A percentile compares a stretch with the other conserved stretches of the same genome.
These are phyloP conservation scores for Neobulgaria alba DNA, from an alignment of 2,329 filamentous ascomycete genomes.

Conservation along the genomic window DNA sequence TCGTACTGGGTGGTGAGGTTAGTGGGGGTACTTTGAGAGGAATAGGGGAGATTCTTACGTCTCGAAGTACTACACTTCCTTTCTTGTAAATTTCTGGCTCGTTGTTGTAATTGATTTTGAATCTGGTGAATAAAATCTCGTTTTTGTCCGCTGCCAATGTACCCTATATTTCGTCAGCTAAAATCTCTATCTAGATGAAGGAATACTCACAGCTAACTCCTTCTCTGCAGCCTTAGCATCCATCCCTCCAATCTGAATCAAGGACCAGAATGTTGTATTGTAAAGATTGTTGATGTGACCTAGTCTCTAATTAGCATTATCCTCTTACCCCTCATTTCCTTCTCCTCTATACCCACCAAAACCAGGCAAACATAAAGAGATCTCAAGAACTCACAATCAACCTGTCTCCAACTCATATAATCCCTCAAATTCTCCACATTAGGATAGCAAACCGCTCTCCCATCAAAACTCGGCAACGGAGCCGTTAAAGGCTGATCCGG, in stretches of 20 bases:
- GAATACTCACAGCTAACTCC: conserved; percentile 56
- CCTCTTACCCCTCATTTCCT: conserved; percentile 7
- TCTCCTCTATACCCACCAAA: neutral
- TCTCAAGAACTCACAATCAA: conserved; percentile 61
- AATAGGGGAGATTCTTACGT: conserved; percentile 31
- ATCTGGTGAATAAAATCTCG: conserved; percentile 83
- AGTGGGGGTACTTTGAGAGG: too few relatives aligned
- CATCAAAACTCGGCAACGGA: conserved; percentile 85
- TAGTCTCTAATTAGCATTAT: conserved; percentile 28
- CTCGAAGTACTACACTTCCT: conserved; percentile 80
- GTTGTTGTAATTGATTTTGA: conserved; percentile 96
- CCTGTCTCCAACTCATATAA: conserved; percentile 96
- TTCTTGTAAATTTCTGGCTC: conserved; percentile 90
- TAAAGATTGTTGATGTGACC: conserved; percentile 98
- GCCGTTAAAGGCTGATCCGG: conserved; percentile 59
- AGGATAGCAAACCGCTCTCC: conserved; percentile 83
- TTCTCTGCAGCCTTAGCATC: conserved; percentile 72
- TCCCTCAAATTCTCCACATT: conserved; percentile 74
- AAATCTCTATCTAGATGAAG: neutral
- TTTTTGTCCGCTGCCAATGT: conserved; percentile 85
- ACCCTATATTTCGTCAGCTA: conserved; percentile 43
- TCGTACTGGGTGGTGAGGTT: conserved; percentile 66
- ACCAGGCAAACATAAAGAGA: neutral
- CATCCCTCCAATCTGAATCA: conserved; percentile 72
- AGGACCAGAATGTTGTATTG: conserved; percentile 91